These are phyloP conservation scores for Saccharomycopsis babjevae DNA, from an alignment of 805 yeast species.

Conservation along the genomic window DNA sequence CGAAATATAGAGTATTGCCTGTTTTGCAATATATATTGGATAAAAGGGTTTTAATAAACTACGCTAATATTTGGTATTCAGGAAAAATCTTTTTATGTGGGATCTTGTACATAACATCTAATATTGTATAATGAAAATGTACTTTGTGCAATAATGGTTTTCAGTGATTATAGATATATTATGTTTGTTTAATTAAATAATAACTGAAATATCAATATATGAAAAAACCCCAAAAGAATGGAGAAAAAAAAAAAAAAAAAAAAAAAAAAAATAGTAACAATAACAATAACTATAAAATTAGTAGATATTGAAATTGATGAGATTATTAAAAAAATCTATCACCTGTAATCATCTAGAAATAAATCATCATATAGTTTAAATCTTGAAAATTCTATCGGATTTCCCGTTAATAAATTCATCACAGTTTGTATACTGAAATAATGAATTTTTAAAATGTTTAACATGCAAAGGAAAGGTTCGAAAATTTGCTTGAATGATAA, in stretches of 20 bases:
- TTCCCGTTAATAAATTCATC: slow-evolving; percentile 34
- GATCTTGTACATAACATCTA: neutral
- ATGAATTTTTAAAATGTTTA: slow-evolving; percentile 30
- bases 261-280: neutral
- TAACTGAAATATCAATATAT: neutral
- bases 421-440: slow-evolving; percentile 35
- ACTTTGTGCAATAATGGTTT: neutral
- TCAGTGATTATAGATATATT: neutral
- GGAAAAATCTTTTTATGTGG: neutral
- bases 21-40: too few relatives aligned
- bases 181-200: neutral
- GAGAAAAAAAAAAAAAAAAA: neutral
- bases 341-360: slow-evolving; percentile 31
- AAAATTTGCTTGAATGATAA: slow-evolving; percentile 36
- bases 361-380: slow-evolving; percentile 35
- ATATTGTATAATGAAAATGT: neutral
- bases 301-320: too few relatives aligned
- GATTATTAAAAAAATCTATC: slow-evolving; percentile 20
- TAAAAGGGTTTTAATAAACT: neutral
- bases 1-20: too few relatives aligned
- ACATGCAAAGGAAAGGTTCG: slow-evolving; percentile 35
- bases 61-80: neutral
- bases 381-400: slow-evolving; percentile 35
- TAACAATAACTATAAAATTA: too few relatives aligned
- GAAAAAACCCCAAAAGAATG: neutral